These are phyloP conservation scores for Pestalotiopsis sp. DNA, from an alignment of 2,329 filamentous ascomycete genomes.

Conservation along the genomic window DNA sequence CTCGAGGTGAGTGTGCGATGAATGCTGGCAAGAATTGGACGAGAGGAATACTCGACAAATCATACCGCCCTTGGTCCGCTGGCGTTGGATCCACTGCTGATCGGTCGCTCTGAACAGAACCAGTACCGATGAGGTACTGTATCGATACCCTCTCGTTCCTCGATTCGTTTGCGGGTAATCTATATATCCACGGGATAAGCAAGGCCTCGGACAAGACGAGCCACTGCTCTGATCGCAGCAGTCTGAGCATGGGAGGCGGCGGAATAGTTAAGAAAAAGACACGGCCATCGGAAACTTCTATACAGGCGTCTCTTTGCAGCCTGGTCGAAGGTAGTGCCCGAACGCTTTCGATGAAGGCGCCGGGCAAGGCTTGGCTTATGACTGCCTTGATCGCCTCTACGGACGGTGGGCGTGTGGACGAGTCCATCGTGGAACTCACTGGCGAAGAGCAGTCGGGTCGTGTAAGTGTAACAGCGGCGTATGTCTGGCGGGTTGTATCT, in stretches of 20 bases:
- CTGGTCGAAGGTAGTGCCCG: constrained; percentile 29
- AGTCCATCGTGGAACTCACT: constrained; percentile 36
- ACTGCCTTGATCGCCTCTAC: constrained; percentile 37
- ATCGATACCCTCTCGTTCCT: constrained; percentile 9
- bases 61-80: not conserved
- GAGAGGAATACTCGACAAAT: constrained; percentile 19
- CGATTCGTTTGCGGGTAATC: constrained; percentile 17
- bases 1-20: constrained; percentile 38
- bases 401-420: constrained; percentile 28
- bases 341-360: constrained; percentile 35
- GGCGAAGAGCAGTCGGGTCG: constrained; percentile 23
- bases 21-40: constrained; percentile 41
- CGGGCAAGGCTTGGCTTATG: constrained; percentile 35
- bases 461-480: constrained; percentile 29
- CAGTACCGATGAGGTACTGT: not conserved
- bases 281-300: constrained; percentile 43
- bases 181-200: constrained; percentile 46
- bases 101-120: not conserved
- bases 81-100: not conserved
- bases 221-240: constrained; percentile 50
- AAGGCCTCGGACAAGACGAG: constrained; percentile 47
- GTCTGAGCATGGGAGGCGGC: constrained; percentile 42
- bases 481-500: constrained; percentile 27
- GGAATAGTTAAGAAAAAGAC: constrained; percentile 44
- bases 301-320: constrained; percentile 44